Conservation (phyloP, 2,329 filamentous ascomycete genomes). For the Penicillium corylophilum region DNA sequence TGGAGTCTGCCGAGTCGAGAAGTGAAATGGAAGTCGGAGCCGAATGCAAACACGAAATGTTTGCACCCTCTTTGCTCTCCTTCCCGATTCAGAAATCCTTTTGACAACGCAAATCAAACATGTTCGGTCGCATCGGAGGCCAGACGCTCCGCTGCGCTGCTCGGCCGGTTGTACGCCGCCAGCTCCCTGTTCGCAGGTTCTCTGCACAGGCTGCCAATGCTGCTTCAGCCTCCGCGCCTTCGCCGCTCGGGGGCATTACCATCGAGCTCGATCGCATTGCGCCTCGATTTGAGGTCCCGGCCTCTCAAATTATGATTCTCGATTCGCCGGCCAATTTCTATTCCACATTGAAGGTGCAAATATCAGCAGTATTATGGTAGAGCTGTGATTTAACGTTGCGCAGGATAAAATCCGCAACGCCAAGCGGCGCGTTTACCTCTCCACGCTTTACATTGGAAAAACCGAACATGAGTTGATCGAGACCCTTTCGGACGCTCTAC, state of each 20-base stretch:
- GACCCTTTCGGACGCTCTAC: conserved; percentile 72
- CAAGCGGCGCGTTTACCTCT: conserved; percentile 78
- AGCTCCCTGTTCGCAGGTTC: conserved; percentile 38
- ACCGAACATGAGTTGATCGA: conserved; percentile 85
- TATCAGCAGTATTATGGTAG: not conserved
- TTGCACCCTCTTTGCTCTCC: conserved; percentile 27
- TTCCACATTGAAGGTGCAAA: conserved; percentile 75
- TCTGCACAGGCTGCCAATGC: conserved; percentile 33
- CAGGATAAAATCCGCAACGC: conserved; percentile 80
- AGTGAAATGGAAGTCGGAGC: conserved; percentile 18
- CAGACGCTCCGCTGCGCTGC: conserved; percentile 36
- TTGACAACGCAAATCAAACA: conserved; percentile 16
- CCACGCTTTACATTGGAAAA: conserved; percentile 96
- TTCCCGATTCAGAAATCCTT: conserved; percentile 25
- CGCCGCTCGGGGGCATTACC: conserved; percentile 60
- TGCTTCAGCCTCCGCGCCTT: conserved; percentile 30
- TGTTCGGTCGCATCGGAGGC: conserved; percentile 43
- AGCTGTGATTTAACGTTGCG: conserved; percentile 8
- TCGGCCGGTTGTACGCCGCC: conserved; percentile 31
- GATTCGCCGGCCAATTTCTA: conserved; percentile 87
- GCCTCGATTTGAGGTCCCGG: conserved; percentile 82
- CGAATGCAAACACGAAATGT: conserved; percentile 33
- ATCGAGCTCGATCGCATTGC: conserved; percentile 82
- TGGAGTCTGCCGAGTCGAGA: conserved; percentile 20
- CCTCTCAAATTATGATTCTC: conserved; percentile 76